Evolutionary conservation across 2,329 filamentous ascomycete species (phyloP), one percentile per base, ranked within the genome.

Genomic region (Diaporthe nobilis): DNA sequence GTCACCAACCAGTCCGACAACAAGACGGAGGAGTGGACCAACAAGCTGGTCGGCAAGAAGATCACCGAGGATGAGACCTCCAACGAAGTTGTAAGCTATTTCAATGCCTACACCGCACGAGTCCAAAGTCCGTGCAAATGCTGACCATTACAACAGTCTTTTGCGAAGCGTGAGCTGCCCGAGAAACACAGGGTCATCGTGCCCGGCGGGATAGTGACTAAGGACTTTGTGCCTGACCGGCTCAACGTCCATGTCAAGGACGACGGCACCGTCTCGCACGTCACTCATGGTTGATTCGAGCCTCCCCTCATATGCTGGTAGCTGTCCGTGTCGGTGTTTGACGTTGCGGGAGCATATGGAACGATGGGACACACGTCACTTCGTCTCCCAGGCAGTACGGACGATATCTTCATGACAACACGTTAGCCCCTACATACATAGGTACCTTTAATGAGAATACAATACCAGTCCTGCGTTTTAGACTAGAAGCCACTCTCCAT

Each of bases 41-140:
- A 87, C 83, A 92, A 92, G 86, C 85, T 93, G 6, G 87, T 91
- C 61, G 91, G 91, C 81, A 93, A 93, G 89, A 92, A 87, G 65
- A 83, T 92, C 17, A 87, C 87, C 15, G 90, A 91, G 0, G 80
- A 83, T 22, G 73, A 75, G 47, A 82, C 83, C 25, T 86, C 86
- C 72, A 88, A 85, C 78, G 89, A 90, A 81, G 90, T 87, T 12
- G 91, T 92, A 83, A 73, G 87, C 80, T 20, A 31, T 15, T 5
- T 13, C 10, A 1, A 20, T 15, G 4, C 10, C 15, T 17, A 15
- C 8, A 0, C 12, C n/a, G 17, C 47, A 17, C 8, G 15, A 61
- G 22, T 8, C 8, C 22, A n/a, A 34, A n/a, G 17, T 20, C 13
- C 20, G 20, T 49, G 28, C 17, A 2, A 39, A 37, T 31, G 63